phyloP scores from a whole-genome alignment of 2,329 filamentous ascomycete genomes.

The Teratosphaeria nubilosa region DNA sequence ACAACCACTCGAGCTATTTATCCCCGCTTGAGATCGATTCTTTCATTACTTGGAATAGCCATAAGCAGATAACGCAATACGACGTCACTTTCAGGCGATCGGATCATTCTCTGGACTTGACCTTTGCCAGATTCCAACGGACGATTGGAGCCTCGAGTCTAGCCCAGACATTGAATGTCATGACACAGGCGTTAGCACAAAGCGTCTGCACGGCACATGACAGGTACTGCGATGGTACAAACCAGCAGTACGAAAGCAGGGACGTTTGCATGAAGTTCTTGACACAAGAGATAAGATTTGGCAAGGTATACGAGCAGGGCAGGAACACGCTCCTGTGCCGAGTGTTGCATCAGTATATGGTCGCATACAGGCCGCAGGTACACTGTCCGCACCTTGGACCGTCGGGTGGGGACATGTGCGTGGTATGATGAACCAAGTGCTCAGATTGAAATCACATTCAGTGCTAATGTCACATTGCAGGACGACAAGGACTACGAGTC shows the following conservation, averaged over 20 bases:
- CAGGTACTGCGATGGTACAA: slow-evolving; percentile 1
- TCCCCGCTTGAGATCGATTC: not conserved
- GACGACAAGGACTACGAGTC: slow-evolving; percentile 1
- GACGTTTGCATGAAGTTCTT: not conserved
- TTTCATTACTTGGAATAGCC: slow-evolving; percentile 1
- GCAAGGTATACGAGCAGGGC: slow-evolving; percentile 1
- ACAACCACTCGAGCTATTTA: not conserved
- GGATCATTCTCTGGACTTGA: not conserved
- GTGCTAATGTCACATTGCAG: not conserved
- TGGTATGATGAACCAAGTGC: not conserved
- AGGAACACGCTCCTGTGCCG: slow-evolving; percentile 1
- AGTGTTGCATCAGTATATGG: slow-evolving; percentile 1
- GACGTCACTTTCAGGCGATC: slow-evolving; percentile 1
- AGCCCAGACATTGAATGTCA: not conserved
- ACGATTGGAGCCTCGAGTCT: not conserved
- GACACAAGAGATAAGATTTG: slow-evolving; percentile 2
- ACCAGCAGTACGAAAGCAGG: not conserved
- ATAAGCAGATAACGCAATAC: slow-evolving; percentile 2
- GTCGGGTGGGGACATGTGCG: slow-evolving; percentile 1
- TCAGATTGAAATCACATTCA: too few relatives aligned
- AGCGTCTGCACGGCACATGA: slow-evolving; percentile 1
- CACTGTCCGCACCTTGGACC: slow-evolving; percentile 3
- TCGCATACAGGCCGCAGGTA: not conserved
- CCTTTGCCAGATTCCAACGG: not conserved
- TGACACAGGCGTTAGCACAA: not conserved